Conservation (phyloP, 108 stramenopile genomes). For the Conticribra weissflogii region DNA sequence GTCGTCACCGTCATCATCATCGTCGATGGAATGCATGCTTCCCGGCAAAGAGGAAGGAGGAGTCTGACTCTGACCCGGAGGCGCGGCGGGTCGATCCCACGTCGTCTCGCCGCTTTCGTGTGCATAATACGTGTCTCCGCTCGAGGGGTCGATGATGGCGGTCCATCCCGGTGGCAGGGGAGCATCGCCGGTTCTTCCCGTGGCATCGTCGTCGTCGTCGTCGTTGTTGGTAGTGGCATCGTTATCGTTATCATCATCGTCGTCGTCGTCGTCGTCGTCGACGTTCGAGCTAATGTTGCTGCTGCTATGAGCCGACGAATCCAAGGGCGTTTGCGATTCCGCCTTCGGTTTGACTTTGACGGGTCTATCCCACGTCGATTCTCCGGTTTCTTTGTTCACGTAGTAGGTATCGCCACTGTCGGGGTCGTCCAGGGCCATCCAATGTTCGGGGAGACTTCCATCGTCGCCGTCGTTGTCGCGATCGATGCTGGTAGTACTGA, state of each 20-base stretch:
- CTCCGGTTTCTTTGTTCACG: slow-evolving; percentile 54
- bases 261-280: background rate
- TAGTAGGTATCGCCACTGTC: slow-evolving; percentile 57
- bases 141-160: slow-evolving; percentile 8
- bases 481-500: background rate
- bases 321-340: background rate
- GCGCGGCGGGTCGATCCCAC: slow-evolving; percentile 44
- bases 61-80: background rate
- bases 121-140: slow-evolving; percentile 39
- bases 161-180: slow-evolving; percentile 13
- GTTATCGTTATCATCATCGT: slow-evolving; percentile 2
- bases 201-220: background rate
- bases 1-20: background rate
- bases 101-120: slow-evolving; percentile 36
- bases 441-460: slow-evolving; percentile 43
- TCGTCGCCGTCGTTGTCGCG: background rate
- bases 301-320: too few relatives aligned
- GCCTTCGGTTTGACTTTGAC: background rate
- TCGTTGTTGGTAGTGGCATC: too few relatives aligned
- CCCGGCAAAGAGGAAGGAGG: background rate
- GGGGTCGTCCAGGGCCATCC: slow-evolving; percentile 62
- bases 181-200: background rate
- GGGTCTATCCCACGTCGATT: slow-evolving; percentile 69
- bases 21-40: background rate
- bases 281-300: too few relatives aligned